Conservation (phyloP, 176 grass and related monocot genomes). For the Avena eriantha region DNA sequence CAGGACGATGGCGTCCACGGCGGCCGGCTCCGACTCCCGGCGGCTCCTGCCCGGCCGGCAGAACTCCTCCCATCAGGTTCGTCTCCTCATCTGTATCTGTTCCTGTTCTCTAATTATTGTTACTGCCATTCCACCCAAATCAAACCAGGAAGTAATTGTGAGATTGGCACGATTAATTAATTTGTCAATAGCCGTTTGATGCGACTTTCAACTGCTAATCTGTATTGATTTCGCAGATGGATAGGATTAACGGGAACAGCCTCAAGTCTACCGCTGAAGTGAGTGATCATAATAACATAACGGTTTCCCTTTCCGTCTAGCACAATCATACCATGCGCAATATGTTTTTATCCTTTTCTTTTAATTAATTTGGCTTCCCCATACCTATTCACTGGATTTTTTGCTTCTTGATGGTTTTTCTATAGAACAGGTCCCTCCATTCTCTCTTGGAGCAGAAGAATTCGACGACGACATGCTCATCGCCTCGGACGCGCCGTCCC, state of each 20-base stretch:
- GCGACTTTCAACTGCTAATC: too few relatives aligned
- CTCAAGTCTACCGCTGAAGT: slow-evolving; percentile 32
- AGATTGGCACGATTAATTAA: background rate
- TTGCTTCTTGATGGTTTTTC: background rate
- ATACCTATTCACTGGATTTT: slow-evolving; percentile 48
- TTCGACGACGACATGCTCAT: slow-evolving; percentile 50
- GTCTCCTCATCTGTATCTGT: background rate
- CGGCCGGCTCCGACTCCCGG: slow-evolving; percentile 22
- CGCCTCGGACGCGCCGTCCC: slow-evolving; percentile 20
- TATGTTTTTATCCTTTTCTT: slow-evolving; percentile 1
- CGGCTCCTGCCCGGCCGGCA: slow-evolving; percentile 41
- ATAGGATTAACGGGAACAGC: slow-evolving; percentile 26
- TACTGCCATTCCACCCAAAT: background rate
- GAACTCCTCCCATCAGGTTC: slow-evolving; percentile 31
- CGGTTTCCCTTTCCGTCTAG: background rate
- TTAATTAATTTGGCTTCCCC: slow-evolving; percentile 4
- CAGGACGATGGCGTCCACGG: slow-evolving; percentile 39
- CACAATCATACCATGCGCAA: background rate
- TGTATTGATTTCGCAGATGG: slow-evolving; percentile 37
- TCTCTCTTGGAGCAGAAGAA: slow-evolving; percentile 40
- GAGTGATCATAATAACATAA: slow-evolving; percentile 21
- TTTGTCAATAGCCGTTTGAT: background rate
- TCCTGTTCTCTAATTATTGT: background rate
- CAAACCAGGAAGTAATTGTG: background rate
- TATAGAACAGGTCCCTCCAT: slow-evolving; percentile 46